phyloP scores from a whole-genome alignment of 1,139 yeast species.

The Hemisphaericaspora xylofermentans region DNA sequence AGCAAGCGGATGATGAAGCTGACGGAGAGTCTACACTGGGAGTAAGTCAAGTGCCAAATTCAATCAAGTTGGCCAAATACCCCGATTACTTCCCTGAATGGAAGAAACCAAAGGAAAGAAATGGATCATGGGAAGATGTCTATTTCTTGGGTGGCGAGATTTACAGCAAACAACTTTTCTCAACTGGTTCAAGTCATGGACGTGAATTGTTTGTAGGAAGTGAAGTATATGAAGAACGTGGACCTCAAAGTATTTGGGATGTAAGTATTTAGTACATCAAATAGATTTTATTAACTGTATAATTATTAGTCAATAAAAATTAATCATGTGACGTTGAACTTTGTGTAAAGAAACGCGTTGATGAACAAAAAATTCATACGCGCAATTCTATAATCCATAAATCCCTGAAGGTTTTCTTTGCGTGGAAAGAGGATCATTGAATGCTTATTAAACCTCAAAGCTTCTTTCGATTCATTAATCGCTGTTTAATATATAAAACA shows the following conservation, averaged over 20 bases:
- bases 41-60: slow-evolving; percentile 70
- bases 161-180: slow-evolving; percentile 80
- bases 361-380: too few species aligned
- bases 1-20: slow-evolving; percentile 38
- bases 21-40: slow-evolving; percentile 28
- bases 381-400: too few species aligned
- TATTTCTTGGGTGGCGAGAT: slow-evolving; percentile 87
- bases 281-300: too few species aligned
- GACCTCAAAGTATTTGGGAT: slow-evolving; percentile 70
- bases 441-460: neutral
- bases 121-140: slow-evolving; percentile 66
- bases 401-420: too few species aligned
- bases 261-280: slow-evolving; percentile 33
- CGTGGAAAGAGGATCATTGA: neutral
- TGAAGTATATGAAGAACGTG: slow-evolving; percentile 73
- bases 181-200: slow-evolving; percentile 54
- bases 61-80: slow-evolving; percentile 63
- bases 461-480: neutral
- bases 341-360: too few species aligned
- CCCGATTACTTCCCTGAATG: slow-evolving; percentile 96
- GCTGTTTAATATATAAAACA: neutral
- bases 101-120: slow-evolving; percentile 65
- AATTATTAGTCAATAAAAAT: too few species aligned
- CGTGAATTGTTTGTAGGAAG: slow-evolving; percentile 70
- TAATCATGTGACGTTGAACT: neutral